Conservation (phyloP, 108 stramenopile genomes). For the Parmales sp. region DNA sequence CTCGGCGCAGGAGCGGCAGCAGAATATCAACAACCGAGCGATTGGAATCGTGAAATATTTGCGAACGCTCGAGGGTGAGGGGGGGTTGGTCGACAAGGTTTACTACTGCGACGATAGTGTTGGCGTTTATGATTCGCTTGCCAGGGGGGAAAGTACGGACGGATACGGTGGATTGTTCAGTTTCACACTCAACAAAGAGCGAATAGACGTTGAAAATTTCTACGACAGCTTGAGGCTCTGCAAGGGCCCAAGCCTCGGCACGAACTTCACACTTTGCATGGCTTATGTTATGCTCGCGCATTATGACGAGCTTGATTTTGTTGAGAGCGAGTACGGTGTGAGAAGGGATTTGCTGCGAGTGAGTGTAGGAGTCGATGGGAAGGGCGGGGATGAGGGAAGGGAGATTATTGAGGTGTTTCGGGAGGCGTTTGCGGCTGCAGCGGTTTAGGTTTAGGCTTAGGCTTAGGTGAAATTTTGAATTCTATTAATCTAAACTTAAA, state of each 20-base stretch:
- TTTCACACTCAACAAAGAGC: slow-evolving; percentile 28
- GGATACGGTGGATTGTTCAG: slow-evolving; percentile 52
- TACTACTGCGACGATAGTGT: slow-evolving; percentile 39
- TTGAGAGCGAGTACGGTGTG: too few species aligned
- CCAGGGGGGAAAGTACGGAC: neutral
- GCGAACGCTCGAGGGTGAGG: slow-evolving; percentile 16
- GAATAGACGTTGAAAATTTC: slow-evolving; percentile 53
- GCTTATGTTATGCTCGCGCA: slow-evolving; percentile 67
- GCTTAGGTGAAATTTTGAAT: too few species aligned
- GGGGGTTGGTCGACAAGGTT: slow-evolving; percentile 30
- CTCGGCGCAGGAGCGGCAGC: too few species aligned
- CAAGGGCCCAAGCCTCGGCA: slow-evolving; percentile 65
- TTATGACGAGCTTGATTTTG: slow-evolving; percentile 63
- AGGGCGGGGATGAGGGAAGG: too few species aligned
- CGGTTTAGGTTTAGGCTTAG: too few species aligned
- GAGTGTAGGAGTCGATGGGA: too few species aligned
- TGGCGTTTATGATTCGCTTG: slow-evolving; percentile 33
- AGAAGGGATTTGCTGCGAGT: too few species aligned
- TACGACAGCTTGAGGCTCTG: slow-evolving; percentile 48
- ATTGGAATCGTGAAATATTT: neutral
- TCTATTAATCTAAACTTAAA: too few species aligned
- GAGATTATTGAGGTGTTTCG: too few species aligned
- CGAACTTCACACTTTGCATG: slow-evolving; percentile 62
- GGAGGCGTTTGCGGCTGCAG: too few species aligned
- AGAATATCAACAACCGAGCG: slow-evolving; percentile 9